Conservation (phyloP, 257 asterid genomes). For the Gentiana straminea region DNA sequence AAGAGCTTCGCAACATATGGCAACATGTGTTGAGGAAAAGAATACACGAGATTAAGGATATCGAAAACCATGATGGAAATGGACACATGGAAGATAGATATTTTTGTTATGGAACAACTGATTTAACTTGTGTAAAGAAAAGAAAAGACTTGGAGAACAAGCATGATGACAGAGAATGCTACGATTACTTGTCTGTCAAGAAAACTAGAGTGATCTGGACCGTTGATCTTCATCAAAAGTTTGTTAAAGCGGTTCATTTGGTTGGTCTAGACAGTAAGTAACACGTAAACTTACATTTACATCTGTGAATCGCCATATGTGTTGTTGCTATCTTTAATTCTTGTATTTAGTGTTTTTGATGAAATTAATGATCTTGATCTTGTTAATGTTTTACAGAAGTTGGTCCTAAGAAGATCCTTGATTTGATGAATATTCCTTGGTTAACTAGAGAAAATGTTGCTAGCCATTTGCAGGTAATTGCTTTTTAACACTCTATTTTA, state of each 20-base stretch:
- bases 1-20: conserved; percentile 74
- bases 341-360: conserved; percentile 1
- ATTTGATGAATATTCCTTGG: conserved; percentile 79
- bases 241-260: conserved; percentile 47
- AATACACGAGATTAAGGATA: conserved; percentile 36
- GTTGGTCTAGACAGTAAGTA: conserved; percentile 57
- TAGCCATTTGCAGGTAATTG: conserved; percentile 73
- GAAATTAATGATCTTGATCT: too few species aligned
- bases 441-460: conserved; percentile 80
- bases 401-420: conserved; percentile 88
- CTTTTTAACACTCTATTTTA: not conserved
- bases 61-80: conserved; percentile 21
- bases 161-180: conserved; percentile 31
- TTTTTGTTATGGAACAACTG: conserved; percentile 31
- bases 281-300: not conserved
- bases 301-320: not conserved
- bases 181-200: conserved; percentile 40
- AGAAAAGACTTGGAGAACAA: conserved; percentile 41
- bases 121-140: conserved; percentile 37
- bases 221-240: conserved; percentile 50
- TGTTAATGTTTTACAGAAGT: conserved; percentile 33
- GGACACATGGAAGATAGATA: conserved; percentile 40
- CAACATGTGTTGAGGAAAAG: conserved; percentile 63
- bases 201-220: conserved; percentile 78
- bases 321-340: too few species aligned